A percentile compares a stretch with the other conserved stretches of the same genome.
These are phyloP conservation scores for Geotrichum carabidarum DNA, from an alignment of 1,139 yeast species.

Conservation along the genomic window DNA sequence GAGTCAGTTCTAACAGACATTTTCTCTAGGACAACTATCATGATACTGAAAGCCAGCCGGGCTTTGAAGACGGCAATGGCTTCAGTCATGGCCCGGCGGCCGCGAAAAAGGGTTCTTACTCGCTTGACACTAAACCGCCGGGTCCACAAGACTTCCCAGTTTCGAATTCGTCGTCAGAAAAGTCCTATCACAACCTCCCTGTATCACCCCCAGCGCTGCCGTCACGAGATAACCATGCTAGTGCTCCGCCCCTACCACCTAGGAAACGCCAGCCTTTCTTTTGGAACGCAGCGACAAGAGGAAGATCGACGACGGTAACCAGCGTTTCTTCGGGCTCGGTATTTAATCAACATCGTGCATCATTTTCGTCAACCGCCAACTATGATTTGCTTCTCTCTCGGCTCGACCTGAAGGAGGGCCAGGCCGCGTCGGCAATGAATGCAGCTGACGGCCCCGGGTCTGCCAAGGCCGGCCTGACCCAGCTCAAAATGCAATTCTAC, in stretches of 20 bases:
- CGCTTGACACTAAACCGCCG: too few species aligned
- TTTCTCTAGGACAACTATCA: too few species aligned
- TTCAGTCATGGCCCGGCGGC: too few species aligned
- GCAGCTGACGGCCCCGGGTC: conserved; percentile 31
- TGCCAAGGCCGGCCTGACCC: conserved; percentile 44
- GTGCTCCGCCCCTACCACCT: conserved; percentile 33
- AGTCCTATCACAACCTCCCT: background rate
- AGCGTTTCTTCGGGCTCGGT: conserved; percentile 23
- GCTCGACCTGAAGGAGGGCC: conserved; percentile 41
- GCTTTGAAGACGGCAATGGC: too few species aligned
- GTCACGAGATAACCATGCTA: conserved; percentile 15
- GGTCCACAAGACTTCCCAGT: too few species aligned
- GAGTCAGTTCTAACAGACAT: too few species aligned
- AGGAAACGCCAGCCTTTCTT: conserved; percentile 35
- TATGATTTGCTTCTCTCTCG: conserved; percentile 48
- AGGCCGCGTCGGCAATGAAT: conserved; percentile 38
- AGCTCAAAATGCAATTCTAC: conserved; percentile 43
- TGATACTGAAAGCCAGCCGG: too few species aligned
- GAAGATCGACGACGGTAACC: conserved; percentile 22
- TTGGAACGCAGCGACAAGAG: conserved; percentile 28
- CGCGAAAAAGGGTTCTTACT: too few species aligned
- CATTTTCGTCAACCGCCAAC: conserved; percentile 34
- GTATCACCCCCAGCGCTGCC: conserved; percentile 20
- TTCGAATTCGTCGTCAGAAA: background rate
- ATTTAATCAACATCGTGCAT: conserved; percentile 21